Base-by-base conservation (phyloP, 2,329 filamentous ascomycete species). In the Aspergillus luchuensis region DNA sequence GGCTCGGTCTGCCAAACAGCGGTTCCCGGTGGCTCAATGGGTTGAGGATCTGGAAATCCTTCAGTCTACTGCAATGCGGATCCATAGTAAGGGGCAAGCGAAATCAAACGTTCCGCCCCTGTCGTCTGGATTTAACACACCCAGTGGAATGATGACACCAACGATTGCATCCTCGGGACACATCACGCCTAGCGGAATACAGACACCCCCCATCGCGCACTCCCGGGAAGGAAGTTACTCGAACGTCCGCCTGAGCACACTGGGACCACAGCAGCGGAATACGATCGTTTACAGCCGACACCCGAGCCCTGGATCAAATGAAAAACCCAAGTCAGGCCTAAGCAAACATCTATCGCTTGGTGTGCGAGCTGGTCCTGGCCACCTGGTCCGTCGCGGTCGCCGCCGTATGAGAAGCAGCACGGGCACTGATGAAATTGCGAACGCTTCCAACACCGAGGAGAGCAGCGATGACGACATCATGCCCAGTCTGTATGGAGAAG, bases 1-100 rank as follows among this genome's bases (percentile, higher is more conserved):
- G 70, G 87, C 87, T 41, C 81, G 85, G 60, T 87, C 85, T 19
- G 85, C 85, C 4, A 85, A 86, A 66, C 87, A 89, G 68, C 81
- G 87, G 30, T 89, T 89, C 75, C 87, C 87, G 15, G 86, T 89
- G 13, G 84, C 84, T 3, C 85, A 89, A 68, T 89, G 87, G 87
- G 80, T 88, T 55, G 84, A 88, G 67, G 85, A 87, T 62, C 76
- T 89, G 8, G 86, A 88, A 63, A 85, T 84, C 43, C 79, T 89
- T 17, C 87, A 89, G 68, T 77, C 77, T 13, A 85, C 82, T 8
- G 81, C 86, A 0, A 88, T 89, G 69, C 82, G 83, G 54, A 80
- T 87, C 15, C 82, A 84, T 68, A 74, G 81, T 65, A 84, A 82
- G 67, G 77, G 72, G 57, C 64, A 65, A 13, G 65, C 63, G 7